Evolutionary conservation across 192 early-diverging fungal genomes (phyloP), one percentile per base, ranked within the genome.

Genomic region (Umbelopsis ramanniana): DNA sequence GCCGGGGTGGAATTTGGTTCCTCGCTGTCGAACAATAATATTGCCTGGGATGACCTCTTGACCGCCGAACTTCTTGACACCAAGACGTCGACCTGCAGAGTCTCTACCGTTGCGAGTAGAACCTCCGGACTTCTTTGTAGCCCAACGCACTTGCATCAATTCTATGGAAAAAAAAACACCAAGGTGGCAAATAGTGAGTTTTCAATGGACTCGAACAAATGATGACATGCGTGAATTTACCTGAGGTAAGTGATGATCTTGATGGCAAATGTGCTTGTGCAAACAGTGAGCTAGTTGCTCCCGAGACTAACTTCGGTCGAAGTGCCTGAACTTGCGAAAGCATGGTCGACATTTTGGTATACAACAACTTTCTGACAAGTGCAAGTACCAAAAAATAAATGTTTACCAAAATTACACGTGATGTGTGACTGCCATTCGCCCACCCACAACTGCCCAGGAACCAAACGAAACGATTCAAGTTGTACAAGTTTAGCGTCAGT

Each of bases 1-100:
- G 17, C 93, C 93, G 10, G 93, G 88, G 63, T 91, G 89, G 73
- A 93, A 93, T 70, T 87, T 83, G 57, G 91, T 93, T 6, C 93
- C 93, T 66, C 91, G 82, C 74, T 94, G 93, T 73, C 93, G 88
- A 48, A 92, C 88, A 74, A 94, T 89, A 67, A 94, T 93, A 75
- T 92, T 91, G 35, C 93, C 93, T 1, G 90, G 84, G 47, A 90
- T 81, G 23, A 93, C 93, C 46, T 82, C 83, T 76, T 94, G 87
- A 66, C 87, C 86, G 71, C 85, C 85, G 79, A 88, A 87, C 57
- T 90, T 90, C 84, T 94, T 94, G 71, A 93, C 86, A 33, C 93
- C 92, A 37, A 94, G 81, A 67, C 90, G 85, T 76, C 88, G 86
- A 85, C 92, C 92, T 26, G 89, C 85, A 11, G 93, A 93, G 75